Conservation (phyloP, 2,329 filamentous ascomycete species). For the Paraconiothyrium brasiliense region DNA sequence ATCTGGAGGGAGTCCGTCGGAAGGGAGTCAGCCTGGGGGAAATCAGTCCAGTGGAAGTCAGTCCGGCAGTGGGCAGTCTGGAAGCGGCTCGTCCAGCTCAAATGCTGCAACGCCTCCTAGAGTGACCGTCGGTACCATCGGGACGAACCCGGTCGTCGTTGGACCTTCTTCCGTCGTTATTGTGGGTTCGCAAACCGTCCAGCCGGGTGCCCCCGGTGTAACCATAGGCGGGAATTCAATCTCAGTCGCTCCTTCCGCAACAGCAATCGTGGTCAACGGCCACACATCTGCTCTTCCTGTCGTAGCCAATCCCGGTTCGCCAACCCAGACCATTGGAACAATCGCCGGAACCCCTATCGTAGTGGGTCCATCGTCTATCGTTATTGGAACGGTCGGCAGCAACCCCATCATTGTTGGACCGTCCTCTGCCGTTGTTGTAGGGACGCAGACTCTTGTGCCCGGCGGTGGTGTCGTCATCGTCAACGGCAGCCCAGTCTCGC, state of each 20-base stretch:
- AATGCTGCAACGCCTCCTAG: constrained; percentile 13
- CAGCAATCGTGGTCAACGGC: constrained; percentile 49
- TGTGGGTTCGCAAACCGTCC: constrained; percentile 47
- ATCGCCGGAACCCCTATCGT: constrained; percentile 42
- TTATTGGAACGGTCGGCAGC: constrained; percentile 37
- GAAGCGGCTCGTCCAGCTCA: constrained; percentile 22
- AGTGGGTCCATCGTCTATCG: constrained; percentile 27
- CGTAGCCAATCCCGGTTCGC: constrained; percentile 34
- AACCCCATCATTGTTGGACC: constrained; percentile 41
- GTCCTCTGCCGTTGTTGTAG: constrained; percentile 46
- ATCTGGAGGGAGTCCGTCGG: neutral
- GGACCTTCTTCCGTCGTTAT: constrained; percentile 47
- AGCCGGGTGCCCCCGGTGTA: constrained; percentile 45
- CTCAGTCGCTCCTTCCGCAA: constrained; percentile 47
- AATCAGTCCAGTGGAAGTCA: constrained; percentile 5
- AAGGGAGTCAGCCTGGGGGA: neutral
- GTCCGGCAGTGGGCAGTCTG: constrained; percentile 12
- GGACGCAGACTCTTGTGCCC: constrained; percentile 46
- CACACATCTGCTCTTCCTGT: constrained; percentile 33
- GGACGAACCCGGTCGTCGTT: constrained; percentile 39
- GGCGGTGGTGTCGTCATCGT: constrained; percentile 49
- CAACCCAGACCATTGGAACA: constrained; percentile 39
- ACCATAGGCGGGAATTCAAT: constrained; percentile 48
- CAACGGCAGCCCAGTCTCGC: constrained; percentile 43
- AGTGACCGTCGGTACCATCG: constrained; percentile 40